A percentile compares a stretch with the other conserved stretches of the same genome.
Conservation (phyloP, 2,329 filamentous ascomycete genomes). For the Ophioceras dolichostomum region DNA sequence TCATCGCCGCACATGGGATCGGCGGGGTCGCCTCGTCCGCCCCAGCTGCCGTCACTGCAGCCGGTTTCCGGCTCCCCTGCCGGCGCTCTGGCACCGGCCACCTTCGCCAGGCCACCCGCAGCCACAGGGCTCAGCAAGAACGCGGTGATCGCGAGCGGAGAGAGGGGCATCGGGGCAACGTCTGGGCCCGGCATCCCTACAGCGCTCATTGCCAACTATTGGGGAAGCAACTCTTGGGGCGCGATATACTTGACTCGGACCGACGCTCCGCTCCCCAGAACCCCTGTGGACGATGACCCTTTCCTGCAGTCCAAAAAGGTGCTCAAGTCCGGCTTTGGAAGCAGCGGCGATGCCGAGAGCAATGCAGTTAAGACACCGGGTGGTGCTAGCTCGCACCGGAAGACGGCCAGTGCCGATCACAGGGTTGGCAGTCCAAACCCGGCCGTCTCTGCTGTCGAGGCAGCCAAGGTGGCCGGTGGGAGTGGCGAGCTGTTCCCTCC, state of each 20-base stretch:
- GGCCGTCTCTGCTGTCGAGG: constrained; percentile 10
- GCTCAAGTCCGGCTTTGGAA: constrained; percentile 8
- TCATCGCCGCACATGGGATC: constrained; percentile 8
- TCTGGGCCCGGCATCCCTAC: constrained; percentile 63
- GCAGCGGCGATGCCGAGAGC: constrained; percentile 10
- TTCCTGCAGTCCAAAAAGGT: constrained; percentile 21
- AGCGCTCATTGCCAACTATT: constrained; percentile 83
- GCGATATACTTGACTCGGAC: constrained; percentile 16
- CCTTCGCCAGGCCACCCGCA: constrained; percentile 70
- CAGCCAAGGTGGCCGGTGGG: constrained; percentile 20
- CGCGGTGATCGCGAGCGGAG: constrained; percentile 69
- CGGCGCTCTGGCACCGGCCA: constrained; percentile 66
- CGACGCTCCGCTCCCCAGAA: constrained; percentile 6
- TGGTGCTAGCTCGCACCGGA: constrained; percentile 21
- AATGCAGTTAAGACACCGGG: constrained; percentile 11
- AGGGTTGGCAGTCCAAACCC: constrained; percentile 16
- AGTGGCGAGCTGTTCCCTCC: constrained; percentile 52
- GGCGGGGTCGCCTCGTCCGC: constrained; percentile 7
- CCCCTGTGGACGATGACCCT: constrained; percentile 21
- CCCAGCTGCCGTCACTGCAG: constrained; percentile 14
- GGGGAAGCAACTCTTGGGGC: constrained; percentile 77
- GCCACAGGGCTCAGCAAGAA: constrained; percentile 77
- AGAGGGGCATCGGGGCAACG: constrained; percentile 56
- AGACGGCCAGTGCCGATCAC: constrained; percentile 28
- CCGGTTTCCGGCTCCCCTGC: constrained; percentile 14